Conservation (phyloP, 306 rosid species). For the Vigna angularis region DNA sequence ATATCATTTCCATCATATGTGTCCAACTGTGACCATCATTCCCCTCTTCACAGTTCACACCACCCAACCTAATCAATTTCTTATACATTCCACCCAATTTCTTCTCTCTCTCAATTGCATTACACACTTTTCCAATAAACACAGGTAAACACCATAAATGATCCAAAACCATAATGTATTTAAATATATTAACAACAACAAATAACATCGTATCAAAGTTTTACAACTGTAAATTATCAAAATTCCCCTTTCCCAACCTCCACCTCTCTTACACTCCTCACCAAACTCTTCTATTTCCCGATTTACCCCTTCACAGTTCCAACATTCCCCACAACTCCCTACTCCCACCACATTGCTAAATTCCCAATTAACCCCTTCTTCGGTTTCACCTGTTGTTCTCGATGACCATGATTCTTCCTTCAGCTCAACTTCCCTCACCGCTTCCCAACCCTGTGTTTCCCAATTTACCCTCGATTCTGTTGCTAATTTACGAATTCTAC, state of each 20-base stretch:
- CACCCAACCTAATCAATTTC: constrained; percentile 6
- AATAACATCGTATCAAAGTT: constrained; percentile 21
- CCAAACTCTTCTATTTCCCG: constrained; percentile 42
- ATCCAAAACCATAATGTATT: constrained; percentile 28
- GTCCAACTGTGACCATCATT: constrained; percentile 24
- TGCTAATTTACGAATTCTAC: constrained; percentile 64
- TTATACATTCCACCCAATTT: constrained; percentile 22
- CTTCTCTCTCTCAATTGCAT: neutral
- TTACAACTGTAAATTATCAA: constrained; percentile 35
- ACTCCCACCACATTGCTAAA: neutral
- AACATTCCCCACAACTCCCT: constrained; percentile 51
- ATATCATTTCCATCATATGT: constrained; percentile 5
- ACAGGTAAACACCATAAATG: neutral
- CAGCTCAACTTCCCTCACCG: constrained; percentile 53
- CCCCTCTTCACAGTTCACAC: constrained; percentile 22
- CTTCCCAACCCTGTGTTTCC: constrained; percentile 76
- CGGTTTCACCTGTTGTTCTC: neutral
- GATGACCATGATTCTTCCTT: constrained; percentile 20
- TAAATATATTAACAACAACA: constrained; percentile 28
- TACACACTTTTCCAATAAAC: too few relatives aligned
- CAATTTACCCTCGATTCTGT: constrained; percentile 60
- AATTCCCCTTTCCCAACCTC: constrained; percentile 20
- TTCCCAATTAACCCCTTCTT: constrained; percentile 41
- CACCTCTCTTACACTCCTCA: constrained; percentile 45
- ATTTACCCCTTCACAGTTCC: constrained; percentile 37